Evolutionary conservation across 345 rosid genomes (phyloP).

Genomic region (Syzygium oleosum): DNA sequence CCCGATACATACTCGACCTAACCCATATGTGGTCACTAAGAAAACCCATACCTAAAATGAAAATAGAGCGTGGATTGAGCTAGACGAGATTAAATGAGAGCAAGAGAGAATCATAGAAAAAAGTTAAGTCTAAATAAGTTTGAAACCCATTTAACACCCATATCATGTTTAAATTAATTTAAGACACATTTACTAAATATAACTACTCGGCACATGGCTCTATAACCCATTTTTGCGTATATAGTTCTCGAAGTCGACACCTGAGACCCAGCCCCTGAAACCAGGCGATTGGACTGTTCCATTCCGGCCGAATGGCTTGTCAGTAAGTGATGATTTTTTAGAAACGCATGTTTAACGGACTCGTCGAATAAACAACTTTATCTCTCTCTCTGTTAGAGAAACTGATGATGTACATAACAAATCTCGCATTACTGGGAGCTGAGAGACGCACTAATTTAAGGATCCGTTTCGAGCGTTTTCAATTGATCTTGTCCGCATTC

Average conservation of each 20-base stretch:
- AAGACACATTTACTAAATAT: too few species aligned
- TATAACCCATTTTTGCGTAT: too few species aligned
- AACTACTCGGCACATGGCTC: background rate
- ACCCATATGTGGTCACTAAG: too few species aligned
- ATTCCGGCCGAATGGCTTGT: background rate
- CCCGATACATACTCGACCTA: too few species aligned
- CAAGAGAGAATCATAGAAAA: too few species aligned
- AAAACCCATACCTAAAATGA: too few species aligned
- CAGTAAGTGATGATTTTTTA: background rate
- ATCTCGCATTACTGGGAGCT: background rate
- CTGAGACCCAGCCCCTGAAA: background rate
- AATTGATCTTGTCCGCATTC: background rate
- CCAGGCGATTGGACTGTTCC: background rate
- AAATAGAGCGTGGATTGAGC: too few species aligned
- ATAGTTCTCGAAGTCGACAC: too few species aligned
- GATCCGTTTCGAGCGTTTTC: background rate
- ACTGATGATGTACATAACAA: background rate
- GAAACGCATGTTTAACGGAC: background rate
- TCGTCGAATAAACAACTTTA: background rate
- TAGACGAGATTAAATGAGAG: too few species aligned
- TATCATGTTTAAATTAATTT: background rate
- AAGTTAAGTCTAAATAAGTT: too few species aligned
- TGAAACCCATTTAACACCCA: too few species aligned
- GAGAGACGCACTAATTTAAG: background rate
- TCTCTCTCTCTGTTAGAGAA: background rate